Percentiles rank a stretch among this genome's conserved stretches.
phyloP scores from a whole-genome alignment of 2,329 filamentous ascomycete species.

The Gyromitra esculenta region DNA sequence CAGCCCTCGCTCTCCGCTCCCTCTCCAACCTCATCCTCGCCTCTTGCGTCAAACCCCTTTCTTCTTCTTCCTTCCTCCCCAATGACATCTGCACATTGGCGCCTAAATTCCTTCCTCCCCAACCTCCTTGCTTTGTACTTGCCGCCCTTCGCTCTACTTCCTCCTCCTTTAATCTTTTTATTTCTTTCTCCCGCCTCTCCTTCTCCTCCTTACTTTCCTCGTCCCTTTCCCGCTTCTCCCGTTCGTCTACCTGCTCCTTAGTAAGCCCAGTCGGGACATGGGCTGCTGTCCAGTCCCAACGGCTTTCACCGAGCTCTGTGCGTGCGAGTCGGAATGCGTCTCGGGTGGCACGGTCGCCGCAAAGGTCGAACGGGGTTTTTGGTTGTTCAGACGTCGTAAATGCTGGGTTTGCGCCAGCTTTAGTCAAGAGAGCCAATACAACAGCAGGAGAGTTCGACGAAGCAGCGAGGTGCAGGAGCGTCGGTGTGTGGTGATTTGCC shows the following conservation, averaged over 20 bases:
- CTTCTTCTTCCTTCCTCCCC: conserved; percentile 84
- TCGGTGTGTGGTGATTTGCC: conserved; percentile 65
- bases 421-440: conserved; percentile 78
- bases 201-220: conserved; percentile 74
- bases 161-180: conserved; percentile 66
- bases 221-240: conserved; percentile 72
- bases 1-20: conserved; percentile 88
- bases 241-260: conserved; percentile 77
- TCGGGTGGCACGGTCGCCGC: conserved; percentile 83
- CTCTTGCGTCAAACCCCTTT: conserved; percentile 84
- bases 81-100: conserved; percentile 73
- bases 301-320: conserved; percentile 77
- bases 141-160: conserved; percentile 57
- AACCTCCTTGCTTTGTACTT: conserved; percentile 62
- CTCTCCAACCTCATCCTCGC: conserved; percentile 84
- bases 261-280: conserved; percentile 77
- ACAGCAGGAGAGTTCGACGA: conserved; percentile 80
- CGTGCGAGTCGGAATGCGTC: conserved; percentile 93
- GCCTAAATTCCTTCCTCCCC: conserved; percentile 65
- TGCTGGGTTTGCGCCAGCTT: conserved; percentile 78
- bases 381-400: conserved; percentile 73
- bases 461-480: conserved; percentile 85
- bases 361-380: conserved; percentile 86
- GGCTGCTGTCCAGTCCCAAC: conserved; percentile 81
- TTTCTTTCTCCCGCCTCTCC: conserved; percentile 78